phyloP scores from a whole-genome alignment of 2,329 filamentous ascomycete species.

The Hymenoscyphus albidus region DNA sequence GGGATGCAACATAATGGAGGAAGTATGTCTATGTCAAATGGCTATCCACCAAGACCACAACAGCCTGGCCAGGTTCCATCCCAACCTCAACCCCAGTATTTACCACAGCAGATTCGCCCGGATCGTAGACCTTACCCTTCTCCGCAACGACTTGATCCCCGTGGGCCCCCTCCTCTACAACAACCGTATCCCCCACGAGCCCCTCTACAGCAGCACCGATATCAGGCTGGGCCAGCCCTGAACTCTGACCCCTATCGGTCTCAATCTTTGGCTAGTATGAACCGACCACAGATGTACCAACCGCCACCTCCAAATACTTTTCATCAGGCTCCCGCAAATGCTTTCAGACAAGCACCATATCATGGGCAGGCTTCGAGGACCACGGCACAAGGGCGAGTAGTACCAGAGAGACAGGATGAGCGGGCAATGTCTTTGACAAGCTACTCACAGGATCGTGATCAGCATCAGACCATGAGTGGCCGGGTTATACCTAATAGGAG shows the following conservation, averaged over 20 bases:
- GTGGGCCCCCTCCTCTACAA: conserved; percentile 38
- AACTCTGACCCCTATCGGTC: conserved; percentile 85
- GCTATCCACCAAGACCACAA: conserved; percentile 45
- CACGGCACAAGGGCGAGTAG: conserved; percentile 85
- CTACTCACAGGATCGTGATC: conserved; percentile 68
- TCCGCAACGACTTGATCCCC: conserved; percentile 46
- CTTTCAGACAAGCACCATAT: conserved; percentile 76
- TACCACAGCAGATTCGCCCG: conserved; percentile 57
- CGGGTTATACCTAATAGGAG: conserved; percentile 79
- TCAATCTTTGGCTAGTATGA: conserved; percentile 80
- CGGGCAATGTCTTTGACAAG: conserved; percentile 95
- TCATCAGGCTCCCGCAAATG: conserved; percentile 65
- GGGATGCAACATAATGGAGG: conserved; percentile 31
- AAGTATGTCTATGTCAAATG: conserved; percentile 39
- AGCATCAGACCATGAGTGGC: conserved; percentile 91
- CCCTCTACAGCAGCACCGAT: conserved; percentile 49
- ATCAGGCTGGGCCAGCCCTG: conserved; percentile 60
- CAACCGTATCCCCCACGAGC: conserved; percentile 43
- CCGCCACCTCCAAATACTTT: conserved; percentile 58
- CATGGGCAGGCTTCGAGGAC: conserved; percentile 65
- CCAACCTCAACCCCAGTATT: conserved; percentile 53
- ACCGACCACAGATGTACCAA: conserved; percentile 70
- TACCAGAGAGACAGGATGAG: conserved; percentile 89
- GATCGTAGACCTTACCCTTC: conserved; percentile 68
- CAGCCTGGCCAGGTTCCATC: conserved; percentile 34